These are phyloP conservation scores for Fagus sylvatica DNA, from an alignment of 306 rosid species.

Conservation along the genomic window DNA sequence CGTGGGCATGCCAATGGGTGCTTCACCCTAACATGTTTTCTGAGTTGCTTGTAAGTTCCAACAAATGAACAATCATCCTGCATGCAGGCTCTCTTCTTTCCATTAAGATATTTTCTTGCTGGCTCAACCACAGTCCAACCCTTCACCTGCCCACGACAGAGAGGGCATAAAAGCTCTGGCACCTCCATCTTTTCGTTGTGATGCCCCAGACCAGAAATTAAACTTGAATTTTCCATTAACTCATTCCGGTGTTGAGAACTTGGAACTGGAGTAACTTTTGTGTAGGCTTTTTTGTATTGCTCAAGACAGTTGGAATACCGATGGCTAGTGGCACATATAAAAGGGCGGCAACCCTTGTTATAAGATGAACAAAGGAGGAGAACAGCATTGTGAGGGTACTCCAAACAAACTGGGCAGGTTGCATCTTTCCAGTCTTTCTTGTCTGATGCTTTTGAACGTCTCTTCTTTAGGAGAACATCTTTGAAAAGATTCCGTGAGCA, in stretches of 20 bases:
- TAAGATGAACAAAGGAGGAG: slow-evolving; percentile 96
- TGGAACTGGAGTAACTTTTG: slow-evolving; percentile 57
- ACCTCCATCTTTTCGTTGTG: slow-evolving; percentile 42
- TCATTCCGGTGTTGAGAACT: slow-evolving; percentile 36
- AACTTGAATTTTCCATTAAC: slow-evolving; percentile 36
- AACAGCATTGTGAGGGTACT: slow-evolving; percentile 96
- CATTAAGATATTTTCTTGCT: slow-evolving; percentile 74
- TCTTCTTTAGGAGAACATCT: slow-evolving; percentile 47
- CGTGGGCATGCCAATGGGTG: slow-evolving; percentile 94
- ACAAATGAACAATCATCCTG: slow-evolving; percentile 80
- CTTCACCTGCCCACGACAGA: slow-evolving; percentile 91
- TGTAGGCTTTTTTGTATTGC: slow-evolving; percentile 86
- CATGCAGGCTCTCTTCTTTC: slow-evolving; percentile 91
- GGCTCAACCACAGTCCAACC: slow-evolving; percentile 98
- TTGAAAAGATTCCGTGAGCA: slow-evolving; percentile 43
- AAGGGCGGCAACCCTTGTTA: slow-evolving; percentile 95
- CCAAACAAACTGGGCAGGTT: slow-evolving; percentile 94
- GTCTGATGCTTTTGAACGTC: slow-evolving; percentile 44
- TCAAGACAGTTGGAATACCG: slow-evolving; percentile 95
- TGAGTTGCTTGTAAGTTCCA: slow-evolving; percentile 76
- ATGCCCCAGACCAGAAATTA: slow-evolving; percentile 47
- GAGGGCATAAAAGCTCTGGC: slow-evolving; percentile 92
- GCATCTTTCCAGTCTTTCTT: slow-evolving; percentile 85
- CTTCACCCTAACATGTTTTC: slow-evolving; percentile 78
- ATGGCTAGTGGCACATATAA: slow-evolving; percentile 92